Evolutionary conservation across 306 rosid genomes (phyloP).

Genomic region (Canavalia gladiata): DNA sequence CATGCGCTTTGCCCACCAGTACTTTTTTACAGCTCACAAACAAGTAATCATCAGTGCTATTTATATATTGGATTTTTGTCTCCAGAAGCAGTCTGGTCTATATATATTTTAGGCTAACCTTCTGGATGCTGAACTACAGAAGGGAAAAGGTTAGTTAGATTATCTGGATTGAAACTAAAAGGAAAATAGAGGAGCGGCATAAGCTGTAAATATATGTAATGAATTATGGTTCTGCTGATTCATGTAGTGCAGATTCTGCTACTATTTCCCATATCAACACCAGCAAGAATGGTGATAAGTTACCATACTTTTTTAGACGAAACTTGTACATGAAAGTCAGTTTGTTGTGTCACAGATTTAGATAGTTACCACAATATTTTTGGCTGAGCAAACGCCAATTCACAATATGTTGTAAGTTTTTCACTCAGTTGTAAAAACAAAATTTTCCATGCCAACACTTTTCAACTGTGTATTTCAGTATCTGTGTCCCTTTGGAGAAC

Average conservation of each 20-base stretch:
- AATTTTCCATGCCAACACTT: conserved; percentile 48
- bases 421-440: conserved; percentile 50
- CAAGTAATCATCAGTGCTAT: conserved; percentile 43
- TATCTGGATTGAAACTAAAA: conserved; percentile 49
- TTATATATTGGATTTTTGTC: conserved; percentile 36
- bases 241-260: conserved; percentile 53
- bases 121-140: conserved; percentile 37
- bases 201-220: conserved; percentile 71
- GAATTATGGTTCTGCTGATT: conserved; percentile 52
- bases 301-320: conserved; percentile 41
- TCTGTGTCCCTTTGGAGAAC: conserved; percentile 30
- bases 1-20: conserved; percentile 46
- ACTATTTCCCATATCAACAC: conserved; percentile 50
- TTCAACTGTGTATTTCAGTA: conserved; percentile 28
- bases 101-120: conserved; percentile 42
- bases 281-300: conserved; percentile 55
- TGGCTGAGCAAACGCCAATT: conserved; percentile 53
- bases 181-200: conserved; percentile 61
- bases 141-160: conserved; percentile 43
- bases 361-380: conserved; percentile 51
- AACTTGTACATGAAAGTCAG: conserved; percentile 67
- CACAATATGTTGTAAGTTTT: conserved; percentile 50
- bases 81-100: conserved; percentile 38
- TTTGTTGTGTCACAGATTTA: conserved; percentile 58
- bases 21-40: conserved; percentile 25